Base-by-base conservation (phyloP, 2,329 filamentous ascomycete species). In the Trichoderma sp. region DNA sequence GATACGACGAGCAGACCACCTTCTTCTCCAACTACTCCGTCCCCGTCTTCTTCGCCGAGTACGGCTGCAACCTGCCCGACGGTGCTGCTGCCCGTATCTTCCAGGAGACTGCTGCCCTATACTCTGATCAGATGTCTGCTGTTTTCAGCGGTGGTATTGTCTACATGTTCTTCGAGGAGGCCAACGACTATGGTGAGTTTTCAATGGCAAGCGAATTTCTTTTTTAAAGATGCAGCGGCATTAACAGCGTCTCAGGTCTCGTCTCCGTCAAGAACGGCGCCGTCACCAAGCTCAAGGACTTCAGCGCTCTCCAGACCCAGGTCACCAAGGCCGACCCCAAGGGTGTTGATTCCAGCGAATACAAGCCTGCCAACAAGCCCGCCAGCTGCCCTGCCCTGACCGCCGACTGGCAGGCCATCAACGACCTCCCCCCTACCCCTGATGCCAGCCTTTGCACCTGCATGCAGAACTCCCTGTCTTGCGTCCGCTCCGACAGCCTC, bases 41-140 rank as follows among this genome's bases (percentile, higher is more conserved):
- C 3, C 95, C 95, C 56, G 92, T 93, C 75, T 99, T 99, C 89
- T 97, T 99, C 79, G 95, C 95, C 72, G 95, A 99, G 83, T 99
- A 99, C 77, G 95, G 95, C 74, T 99, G 95, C 89, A 98, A 96
- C 83, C 84, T 83, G 81, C 77, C 80, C 52, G 75, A 78, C 67
- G 87, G 87, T 66, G 83, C 84, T 37, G 84, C 85, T 52, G 88
- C 86, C 70, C 92, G 95, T 81, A 84, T 86, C 70, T 99, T 97
- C 82, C 87, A 91, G 69, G 96, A 99, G 79, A 94, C 97, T 52
- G 84, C 82, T 53, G 90, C 91, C 64, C 88, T 99, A 10, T 99
- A 92, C 81, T 89, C 90, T 64, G 77, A 84, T 69, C 78, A 93
- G 69, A 99, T 99, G 95, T 91, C 89, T 32, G 80, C 81, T 10